phyloP scores from a whole-genome alignment of 2,329 filamentous ascomycete genomes.

The Septoria petroselini region DNA sequence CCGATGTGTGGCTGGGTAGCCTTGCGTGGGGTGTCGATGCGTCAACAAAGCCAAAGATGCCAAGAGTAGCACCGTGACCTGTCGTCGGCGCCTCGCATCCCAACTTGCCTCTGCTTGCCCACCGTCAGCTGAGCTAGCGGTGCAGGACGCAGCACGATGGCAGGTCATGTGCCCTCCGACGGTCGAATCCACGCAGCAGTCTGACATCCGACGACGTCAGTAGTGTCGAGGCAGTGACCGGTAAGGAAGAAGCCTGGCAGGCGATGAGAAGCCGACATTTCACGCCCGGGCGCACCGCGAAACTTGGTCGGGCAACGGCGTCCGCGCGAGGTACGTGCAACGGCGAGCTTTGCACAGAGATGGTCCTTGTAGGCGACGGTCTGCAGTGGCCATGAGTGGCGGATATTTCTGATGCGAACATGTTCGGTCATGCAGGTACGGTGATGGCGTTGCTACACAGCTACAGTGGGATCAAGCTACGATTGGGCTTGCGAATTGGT shows the following conservation, averaged over 20 bases:
- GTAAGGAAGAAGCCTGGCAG: background rate
- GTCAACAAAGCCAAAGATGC: conserved; percentile 5
- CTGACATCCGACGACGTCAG: background rate
- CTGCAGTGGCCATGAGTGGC: no score
- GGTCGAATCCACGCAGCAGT: background rate
- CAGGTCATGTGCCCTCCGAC: background rate
- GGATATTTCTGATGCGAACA: background rate
- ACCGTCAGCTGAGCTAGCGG: background rate
- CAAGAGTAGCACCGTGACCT: background rate
- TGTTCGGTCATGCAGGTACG: background rate
- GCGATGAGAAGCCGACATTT: background rate
- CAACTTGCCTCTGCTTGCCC: background rate
- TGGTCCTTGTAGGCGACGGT: background rate
- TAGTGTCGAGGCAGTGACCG: background rate
- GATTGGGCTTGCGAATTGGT: no score
- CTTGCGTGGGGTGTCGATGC: conserved; percentile 6
- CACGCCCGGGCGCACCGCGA: background rate
- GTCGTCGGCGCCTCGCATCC: conserved; percentile 8
- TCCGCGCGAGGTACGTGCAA: background rate
- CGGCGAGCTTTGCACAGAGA: background rate
- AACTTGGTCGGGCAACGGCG: background rate
- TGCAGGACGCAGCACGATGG: conserved; percentile 1
- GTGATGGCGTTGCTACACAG: no score
- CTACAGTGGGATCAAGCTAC: background rate
- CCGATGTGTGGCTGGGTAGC: conserved; percentile 4